Conservation (phyloP, 139 green algal species). For the Chlorella sp. region DNA sequence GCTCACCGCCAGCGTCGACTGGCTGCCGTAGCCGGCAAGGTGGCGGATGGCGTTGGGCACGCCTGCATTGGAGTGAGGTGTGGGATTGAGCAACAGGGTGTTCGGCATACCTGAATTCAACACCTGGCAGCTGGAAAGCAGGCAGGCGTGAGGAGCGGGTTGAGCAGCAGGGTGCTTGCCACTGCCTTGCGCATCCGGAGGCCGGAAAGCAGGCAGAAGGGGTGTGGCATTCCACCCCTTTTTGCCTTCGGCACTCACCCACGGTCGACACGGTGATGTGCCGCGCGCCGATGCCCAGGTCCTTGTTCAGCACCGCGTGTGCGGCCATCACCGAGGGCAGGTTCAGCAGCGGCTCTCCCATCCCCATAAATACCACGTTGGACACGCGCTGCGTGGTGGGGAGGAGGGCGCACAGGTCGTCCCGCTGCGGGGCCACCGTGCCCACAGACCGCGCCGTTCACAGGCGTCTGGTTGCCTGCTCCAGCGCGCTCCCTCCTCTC, state of each 20-base stretch:
- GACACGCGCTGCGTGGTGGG: conserved; percentile 17
- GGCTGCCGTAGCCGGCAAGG: conserved; percentile 63
- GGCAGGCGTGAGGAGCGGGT: too few relatives aligned
- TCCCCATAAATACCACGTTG: conserved; percentile 94
- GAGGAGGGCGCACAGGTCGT: background rate
- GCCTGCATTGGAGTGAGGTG: too few relatives aligned
- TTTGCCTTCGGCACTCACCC: too few relatives aligned
- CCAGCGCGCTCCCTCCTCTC: background rate
- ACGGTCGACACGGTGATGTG: conserved; percentile 98
- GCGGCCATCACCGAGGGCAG: conserved; percentile 76
- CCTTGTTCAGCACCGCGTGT: conserved; percentile 74
- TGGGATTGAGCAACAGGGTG: too few relatives aligned
- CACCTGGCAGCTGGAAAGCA: too few relatives aligned
- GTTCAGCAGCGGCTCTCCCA: conserved; percentile 97
- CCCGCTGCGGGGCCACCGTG: too few relatives aligned
- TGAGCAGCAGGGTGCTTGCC: too few relatives aligned
- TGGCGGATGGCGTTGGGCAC: conserved; percentile 72
- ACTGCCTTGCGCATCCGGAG: too few relatives aligned
- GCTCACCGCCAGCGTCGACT: conserved; percentile 80
- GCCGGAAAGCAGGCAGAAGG: too few relatives aligned
- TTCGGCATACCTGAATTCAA: too few relatives aligned
- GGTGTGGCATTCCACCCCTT: too few relatives aligned
- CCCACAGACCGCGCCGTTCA: too few relatives aligned
- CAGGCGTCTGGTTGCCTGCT: background rate
- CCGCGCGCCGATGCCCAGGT: conserved; percentile 84